These are phyloP conservation scores for Hysterium pulicare DNA, from an alignment of 2,329 filamentous ascomycete species.

Conservation along the genomic window DNA sequence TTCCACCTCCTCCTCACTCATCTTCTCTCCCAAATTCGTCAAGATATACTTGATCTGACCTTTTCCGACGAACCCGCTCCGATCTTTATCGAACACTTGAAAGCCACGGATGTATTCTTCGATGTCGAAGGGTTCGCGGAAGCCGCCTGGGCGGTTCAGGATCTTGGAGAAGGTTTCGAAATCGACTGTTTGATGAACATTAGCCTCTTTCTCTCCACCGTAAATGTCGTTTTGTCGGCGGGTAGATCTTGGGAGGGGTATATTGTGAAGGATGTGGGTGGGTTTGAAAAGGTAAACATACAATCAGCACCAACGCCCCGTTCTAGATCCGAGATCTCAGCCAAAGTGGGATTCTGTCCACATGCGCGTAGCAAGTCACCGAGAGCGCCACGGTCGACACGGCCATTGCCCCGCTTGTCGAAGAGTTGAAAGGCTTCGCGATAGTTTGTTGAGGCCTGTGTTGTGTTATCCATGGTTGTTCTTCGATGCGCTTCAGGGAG, in stretches of 20 bases:
- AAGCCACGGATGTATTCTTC: conserved; percentile 98
- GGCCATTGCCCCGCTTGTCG: conserved; percentile 97
- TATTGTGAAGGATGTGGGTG: too few relatives aligned
- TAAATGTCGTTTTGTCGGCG: not conserved
- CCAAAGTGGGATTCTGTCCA: conserved; percentile 93
- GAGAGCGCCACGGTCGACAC: conserved; percentile 79
- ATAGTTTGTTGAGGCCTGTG: conserved; percentile 87
- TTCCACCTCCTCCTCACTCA: conserved; percentile 98
- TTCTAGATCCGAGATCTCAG: conserved; percentile 90
- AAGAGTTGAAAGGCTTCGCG: conserved; percentile 99
- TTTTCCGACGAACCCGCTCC: conserved; percentile 96
- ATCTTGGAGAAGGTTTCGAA: conserved; percentile 97
- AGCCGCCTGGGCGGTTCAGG: conserved; percentile 94
- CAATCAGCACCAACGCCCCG: conserved; percentile 86
- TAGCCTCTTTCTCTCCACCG: conserved; percentile 1
- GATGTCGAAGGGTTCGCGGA: conserved; percentile 95
- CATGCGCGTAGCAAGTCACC: conserved; percentile 94
- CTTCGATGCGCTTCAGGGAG: conserved; percentile 4
- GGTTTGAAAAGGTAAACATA: conserved; percentile 59
- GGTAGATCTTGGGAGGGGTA: not conserved
- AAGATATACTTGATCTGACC: conserved; percentile 97
- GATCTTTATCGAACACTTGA: conserved; percentile 99
- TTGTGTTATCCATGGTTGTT: conserved; percentile 33
- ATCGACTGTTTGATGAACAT: conserved; percentile 63
- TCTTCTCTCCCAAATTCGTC: conserved; percentile 98